Percentiles rank a stretch among this genome's conserved stretches.
Evolutionary conservation across 164 flowering plant genomes (phyloP).

Genomic region (Malania oleifera): DNA sequence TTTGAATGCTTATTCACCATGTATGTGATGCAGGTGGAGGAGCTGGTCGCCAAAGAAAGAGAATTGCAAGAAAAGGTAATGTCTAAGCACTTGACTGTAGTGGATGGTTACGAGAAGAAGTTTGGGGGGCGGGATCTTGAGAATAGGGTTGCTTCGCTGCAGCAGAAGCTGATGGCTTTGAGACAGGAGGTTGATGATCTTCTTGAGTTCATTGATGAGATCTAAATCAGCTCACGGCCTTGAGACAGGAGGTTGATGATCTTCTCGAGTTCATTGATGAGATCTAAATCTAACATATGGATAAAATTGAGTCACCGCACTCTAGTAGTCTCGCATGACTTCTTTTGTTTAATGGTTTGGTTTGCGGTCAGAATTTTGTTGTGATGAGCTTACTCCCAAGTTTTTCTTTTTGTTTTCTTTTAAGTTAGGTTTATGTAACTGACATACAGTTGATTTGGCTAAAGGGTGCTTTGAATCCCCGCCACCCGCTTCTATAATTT

Average conservation of each 20-base stretch:
- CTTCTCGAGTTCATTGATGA: slow-evolving; percentile 71
- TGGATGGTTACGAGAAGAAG: slow-evolving; percentile 81
- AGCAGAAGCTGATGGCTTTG: slow-evolving; percentile 62
- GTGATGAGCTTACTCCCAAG: not conserved
- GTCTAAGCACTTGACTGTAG: slow-evolving; percentile 68
- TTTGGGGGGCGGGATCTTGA: slow-evolving; percentile 64
- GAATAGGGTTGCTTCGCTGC: slow-evolving; percentile 57
- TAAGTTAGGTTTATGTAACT: too few relatives aligned
- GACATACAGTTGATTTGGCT: too few relatives aligned
- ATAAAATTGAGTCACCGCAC: not conserved
- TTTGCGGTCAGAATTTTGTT: not conserved
- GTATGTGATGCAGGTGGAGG: slow-evolving; percentile 68
- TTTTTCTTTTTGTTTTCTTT: too few relatives aligned
- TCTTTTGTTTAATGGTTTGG: too few relatives aligned
- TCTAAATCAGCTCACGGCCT: slow-evolving; percentile 48
- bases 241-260: slow-evolving; percentile 82
- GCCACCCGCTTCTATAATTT: too few relatives aligned
- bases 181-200: slow-evolving; percentile 84
- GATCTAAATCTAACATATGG: slow-evolving; percentile 38
- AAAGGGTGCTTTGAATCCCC: too few relatives aligned
- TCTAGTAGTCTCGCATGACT: not conserved
- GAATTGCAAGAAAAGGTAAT: slow-evolving; percentile 80
- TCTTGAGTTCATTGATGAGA: slow-evolving; percentile 66
- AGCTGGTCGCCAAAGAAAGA: slow-evolving; percentile 72
- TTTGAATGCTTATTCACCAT: slow-evolving; percentile 2